Evolutionary conservation across 2,329 filamentous ascomycete genomes (phyloP).

Genomic region (Exophiala aquamarina): DNA sequence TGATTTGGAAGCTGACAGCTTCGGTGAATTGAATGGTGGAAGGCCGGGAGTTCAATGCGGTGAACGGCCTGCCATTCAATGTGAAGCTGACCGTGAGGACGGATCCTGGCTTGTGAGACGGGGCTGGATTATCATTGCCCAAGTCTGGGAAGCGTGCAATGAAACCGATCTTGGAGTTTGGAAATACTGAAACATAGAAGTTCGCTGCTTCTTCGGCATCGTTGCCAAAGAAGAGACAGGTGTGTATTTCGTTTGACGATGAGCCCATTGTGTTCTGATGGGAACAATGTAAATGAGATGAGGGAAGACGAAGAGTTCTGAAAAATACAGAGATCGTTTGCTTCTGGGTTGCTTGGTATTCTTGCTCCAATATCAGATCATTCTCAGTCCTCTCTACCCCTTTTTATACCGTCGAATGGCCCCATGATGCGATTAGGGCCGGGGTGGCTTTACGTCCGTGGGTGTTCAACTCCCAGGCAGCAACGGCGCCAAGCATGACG

Average conservation of each 20-base stretch:
- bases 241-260: slow-evolving; percentile 19
- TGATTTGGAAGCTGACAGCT: slow-evolving; percentile 46
- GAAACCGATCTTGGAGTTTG: slow-evolving; percentile 21
- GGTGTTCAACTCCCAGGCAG: too few relatives aligned
- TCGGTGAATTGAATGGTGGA: slow-evolving; percentile 39
- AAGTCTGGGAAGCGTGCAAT: slow-evolving; percentile 34
- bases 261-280: slow-evolving; percentile 6
- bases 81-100: slow-evolving; percentile 37
- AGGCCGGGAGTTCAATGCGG: slow-evolving; percentile 47
- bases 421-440: too few relatives aligned
- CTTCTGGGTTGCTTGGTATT: too few relatives aligned
- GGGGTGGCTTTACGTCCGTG: too few relatives aligned
- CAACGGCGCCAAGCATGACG: slow-evolving; percentile 15
- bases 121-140: slow-evolving; percentile 33
- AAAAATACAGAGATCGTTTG: too few relatives aligned
- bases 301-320: too few relatives aligned
- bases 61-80: slow-evolving; percentile 42
- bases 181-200: slow-evolving; percentile 29
- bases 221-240: slow-evolving; percentile 30
- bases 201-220: slow-evolving; percentile 29
- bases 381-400: too few relatives aligned
- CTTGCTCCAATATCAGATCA: too few relatives aligned
- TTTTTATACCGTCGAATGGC: too few relatives aligned
- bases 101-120: slow-evolving; percentile 23
- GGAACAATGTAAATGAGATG: too few relatives aligned